These are phyloP conservation scores for Fraxinus americana DNA, from an alignment of 257 asterid genomes.

Conservation along the genomic window DNA sequence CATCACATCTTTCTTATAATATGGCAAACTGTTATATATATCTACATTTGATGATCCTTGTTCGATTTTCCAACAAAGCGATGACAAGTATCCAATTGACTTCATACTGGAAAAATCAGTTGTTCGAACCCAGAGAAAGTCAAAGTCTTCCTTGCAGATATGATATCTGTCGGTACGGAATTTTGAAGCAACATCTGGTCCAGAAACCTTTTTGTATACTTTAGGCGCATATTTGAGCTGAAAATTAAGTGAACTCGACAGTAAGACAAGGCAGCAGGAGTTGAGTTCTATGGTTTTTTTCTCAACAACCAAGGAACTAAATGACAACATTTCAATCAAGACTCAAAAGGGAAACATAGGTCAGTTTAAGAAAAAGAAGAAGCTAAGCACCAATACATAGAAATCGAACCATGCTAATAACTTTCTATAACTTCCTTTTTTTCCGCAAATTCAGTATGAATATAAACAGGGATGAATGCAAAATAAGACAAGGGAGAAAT, in stretches of 20 bases:
- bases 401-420: neutral
- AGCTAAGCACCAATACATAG: neutral
- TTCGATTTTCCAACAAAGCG: constrained; percentile 71
- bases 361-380: neutral
- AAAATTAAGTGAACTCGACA: constrained; percentile 9
- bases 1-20: constrained; percentile 37
- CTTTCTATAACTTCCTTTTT: neutral
- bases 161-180: constrained; percentile 68
- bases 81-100: constrained; percentile 70
- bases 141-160: constrained; percentile 73
- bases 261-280: constrained; percentile 9
- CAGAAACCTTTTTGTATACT: constrained; percentile 63
- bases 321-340: neutral
- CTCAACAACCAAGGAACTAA: constrained; percentile 6
- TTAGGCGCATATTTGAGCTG: constrained; percentile 90
- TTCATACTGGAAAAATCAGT: constrained; percentile 76
- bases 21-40: constrained; percentile 52
- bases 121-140: constrained; percentile 82
- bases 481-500: neutral
- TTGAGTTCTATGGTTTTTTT: neutral
- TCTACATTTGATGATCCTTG: constrained; percentile 45
- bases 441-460: neutral
- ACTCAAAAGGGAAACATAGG: neutral
- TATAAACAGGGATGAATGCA: neutral
- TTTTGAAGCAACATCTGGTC: constrained; percentile 60